Evolutionary conservation across 129 eudicot species (phyloP).

Genomic region (Lactuca sativa): DNA sequence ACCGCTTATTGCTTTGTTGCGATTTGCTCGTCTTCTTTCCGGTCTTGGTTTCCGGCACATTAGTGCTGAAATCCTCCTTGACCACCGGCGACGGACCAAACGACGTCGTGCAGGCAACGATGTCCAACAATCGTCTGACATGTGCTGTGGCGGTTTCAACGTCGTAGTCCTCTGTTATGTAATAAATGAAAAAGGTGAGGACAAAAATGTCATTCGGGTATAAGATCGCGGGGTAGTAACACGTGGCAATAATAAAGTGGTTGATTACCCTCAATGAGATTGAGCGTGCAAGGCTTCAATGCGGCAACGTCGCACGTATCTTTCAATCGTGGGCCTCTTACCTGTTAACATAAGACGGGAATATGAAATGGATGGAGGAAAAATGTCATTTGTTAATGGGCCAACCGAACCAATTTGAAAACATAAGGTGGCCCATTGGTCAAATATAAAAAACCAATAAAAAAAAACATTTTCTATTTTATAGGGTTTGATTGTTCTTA

Average conservation of each 20-base stretch:
- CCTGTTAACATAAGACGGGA: conserved; percentile 32
- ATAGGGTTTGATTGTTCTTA: neutral
- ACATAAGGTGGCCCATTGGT: conserved; percentile 22
- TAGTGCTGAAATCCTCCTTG: conserved; percentile 56
- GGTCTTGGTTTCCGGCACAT: conserved; percentile 48
- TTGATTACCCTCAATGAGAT: conserved; percentile 64
- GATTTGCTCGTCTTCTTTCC: conserved; percentile 61
- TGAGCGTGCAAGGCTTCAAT: conserved; percentile 79
- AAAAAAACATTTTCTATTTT: too few species aligned
- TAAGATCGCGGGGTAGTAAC: conserved; percentile 15
- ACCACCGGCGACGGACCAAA: conserved; percentile 87
- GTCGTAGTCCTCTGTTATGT: conserved; percentile 84
- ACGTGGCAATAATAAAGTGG: conserved; percentile 25
- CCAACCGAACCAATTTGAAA: conserved; percentile 4
- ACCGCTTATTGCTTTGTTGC: conserved; percentile 31
- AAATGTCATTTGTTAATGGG: conserved; percentile 17
- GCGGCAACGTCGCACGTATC: conserved; percentile 96
- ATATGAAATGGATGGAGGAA: neutral
- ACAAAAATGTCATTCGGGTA: conserved; percentile 21
- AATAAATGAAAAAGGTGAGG: conserved; percentile 21
- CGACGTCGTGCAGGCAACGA: conserved; percentile 92
- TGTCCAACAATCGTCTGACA: conserved; percentile 80
- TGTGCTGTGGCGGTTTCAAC: conserved; percentile 84
- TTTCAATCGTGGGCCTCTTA: conserved; percentile 86
- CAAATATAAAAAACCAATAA: neutral